Conservation (phyloP, 805 yeast species). For the Metschnikowia sp. region DNA sequence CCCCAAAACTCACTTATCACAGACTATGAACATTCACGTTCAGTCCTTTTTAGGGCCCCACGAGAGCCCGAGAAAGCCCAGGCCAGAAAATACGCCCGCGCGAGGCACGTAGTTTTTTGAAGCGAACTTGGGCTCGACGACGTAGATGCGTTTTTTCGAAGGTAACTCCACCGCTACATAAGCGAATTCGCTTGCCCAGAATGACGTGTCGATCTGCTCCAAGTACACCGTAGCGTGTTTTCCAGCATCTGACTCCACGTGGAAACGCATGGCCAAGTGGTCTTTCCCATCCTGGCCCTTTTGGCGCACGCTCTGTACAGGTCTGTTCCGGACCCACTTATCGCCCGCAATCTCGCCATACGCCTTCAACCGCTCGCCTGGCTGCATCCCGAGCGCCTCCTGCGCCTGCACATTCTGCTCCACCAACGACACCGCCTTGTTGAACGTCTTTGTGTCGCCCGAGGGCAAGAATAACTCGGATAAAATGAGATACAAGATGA, state of each 20-base stretch:
- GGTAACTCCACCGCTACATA: slow-evolving; percentile 76
- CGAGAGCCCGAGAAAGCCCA: slow-evolving; percentile 74
- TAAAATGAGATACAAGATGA: slow-evolving; percentile 70
- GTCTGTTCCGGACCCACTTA: slow-evolving; percentile 86
- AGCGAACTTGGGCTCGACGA: slow-evolving; percentile 58
- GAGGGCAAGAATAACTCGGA: slow-evolving; percentile 82
- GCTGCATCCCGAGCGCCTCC: slow-evolving; percentile 49
- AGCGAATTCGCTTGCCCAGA: slow-evolving; percentile 64
- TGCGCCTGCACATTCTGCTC: slow-evolving; percentile 65
- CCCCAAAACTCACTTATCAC: too few species aligned
- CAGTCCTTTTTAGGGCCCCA: slow-evolving; percentile 77
- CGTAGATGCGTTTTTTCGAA: slow-evolving; percentile 62
- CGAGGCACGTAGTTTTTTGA: slow-evolving; percentile 43
- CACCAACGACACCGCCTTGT: slow-evolving; percentile 74
- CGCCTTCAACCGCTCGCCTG: slow-evolving; percentile 68
- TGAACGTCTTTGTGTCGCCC: slow-evolving; percentile 88
- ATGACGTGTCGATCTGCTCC: slow-evolving; percentile 72
- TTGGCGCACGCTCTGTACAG: slow-evolving; percentile 65
- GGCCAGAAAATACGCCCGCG: slow-evolving; percentile 26
- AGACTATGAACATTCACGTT: too few species aligned
- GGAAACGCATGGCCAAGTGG: slow-evolving; percentile 80
- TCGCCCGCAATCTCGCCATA: slow-evolving; percentile 72
- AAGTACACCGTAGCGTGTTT: slow-evolving; percentile 69
- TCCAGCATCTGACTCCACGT: slow-evolving; percentile 66
- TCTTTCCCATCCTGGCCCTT: slow-evolving; percentile 75